Conservation (phyloP, 2,329 filamentous ascomycete genomes). For the Aaosphaeria pasadenensis region DNA sequence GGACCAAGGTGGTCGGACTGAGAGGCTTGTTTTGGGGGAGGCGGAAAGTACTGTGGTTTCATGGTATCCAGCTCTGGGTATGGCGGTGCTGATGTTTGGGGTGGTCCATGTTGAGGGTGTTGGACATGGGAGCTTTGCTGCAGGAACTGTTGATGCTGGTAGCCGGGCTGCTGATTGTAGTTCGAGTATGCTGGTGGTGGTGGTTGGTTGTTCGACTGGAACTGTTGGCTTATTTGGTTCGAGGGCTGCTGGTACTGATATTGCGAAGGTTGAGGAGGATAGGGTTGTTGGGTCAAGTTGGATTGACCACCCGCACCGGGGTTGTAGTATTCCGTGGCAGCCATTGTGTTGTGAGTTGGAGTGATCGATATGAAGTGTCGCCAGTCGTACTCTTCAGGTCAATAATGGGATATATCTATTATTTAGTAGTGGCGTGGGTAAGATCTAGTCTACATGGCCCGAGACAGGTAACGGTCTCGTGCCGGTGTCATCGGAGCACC, state of each 20-base stretch:
- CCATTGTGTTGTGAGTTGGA: constrained; percentile 15
- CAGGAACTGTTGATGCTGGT: constrained; percentile 5
- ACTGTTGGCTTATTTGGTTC: constrained; percentile 8
- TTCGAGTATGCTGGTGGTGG: constrained; percentile 9
- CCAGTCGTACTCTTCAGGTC: no score
- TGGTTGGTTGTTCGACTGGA: constrained; percentile 4
- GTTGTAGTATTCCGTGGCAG: constrained; percentile 32
- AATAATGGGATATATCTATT: background rate
- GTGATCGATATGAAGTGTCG: background rate
- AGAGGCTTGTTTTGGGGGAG: constrained; percentile 9
- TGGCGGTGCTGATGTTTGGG: constrained; percentile 13
- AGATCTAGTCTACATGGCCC: background rate
- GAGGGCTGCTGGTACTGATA: constrained; percentile 5
- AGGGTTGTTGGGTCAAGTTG: constrained; percentile 12
- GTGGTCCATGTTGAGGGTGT: background rate
- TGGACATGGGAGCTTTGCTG: background rate
- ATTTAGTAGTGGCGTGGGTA: no score
- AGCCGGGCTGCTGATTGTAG: background rate
- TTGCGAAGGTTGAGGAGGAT: constrained; percentile 5
- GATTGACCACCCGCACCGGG: constrained; percentile 18
- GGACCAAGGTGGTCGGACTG: constrained; percentile 18
- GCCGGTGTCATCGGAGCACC: constrained; percentile 18
- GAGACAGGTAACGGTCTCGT: constrained; percentile 13
- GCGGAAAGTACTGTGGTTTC: constrained; percentile 6
- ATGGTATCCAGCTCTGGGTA: constrained; percentile 10